Evolutionary conservation across 192 early-diverging fungal genomes (phyloP).

Genomic region (Coemansia erecta): DNA sequence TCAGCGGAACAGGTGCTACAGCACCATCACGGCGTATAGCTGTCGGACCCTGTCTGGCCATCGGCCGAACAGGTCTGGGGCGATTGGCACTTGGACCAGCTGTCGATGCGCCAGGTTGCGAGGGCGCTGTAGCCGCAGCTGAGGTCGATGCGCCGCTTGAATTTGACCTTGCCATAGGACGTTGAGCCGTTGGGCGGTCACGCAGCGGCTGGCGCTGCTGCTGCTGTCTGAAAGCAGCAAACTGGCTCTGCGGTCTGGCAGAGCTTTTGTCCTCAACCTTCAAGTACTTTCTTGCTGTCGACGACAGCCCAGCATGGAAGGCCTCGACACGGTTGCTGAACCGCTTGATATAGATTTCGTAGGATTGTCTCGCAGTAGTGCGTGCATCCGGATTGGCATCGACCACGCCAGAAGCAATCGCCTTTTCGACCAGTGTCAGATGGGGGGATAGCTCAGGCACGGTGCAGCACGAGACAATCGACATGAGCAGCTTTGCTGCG

Average conservation of each 20-base stretch:
- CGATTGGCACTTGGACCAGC: conserved; percentile 5
- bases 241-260: conserved; percentile 14
- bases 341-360: conserved; percentile 47
- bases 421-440: conserved; percentile 33
- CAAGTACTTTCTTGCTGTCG: conserved; percentile 47
- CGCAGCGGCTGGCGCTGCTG: conserved; percentile 31
- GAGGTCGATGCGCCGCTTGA: neutral
- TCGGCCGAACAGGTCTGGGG: conserved; percentile 38
- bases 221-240: conserved; percentile 24
- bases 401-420: conserved; percentile 38
- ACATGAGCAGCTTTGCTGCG: conserved; percentile 60
- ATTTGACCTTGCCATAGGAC: conserved; percentile 10
- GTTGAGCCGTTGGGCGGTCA: conserved; percentile 28
- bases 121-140: neutral
- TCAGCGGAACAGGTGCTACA: conserved; percentile 12
- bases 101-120: conserved; percentile 2
- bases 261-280: conserved; percentile 24
- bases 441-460: conserved; percentile 46
- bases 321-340: conserved; percentile 35
- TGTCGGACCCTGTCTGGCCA: conserved; percentile 19
- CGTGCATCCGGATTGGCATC: conserved; percentile 52
- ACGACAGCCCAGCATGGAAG: conserved; percentile 36
- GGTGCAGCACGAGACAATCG: conserved; percentile 54
- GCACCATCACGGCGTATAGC: conserved; percentile 20
- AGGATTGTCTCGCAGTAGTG: conserved; percentile 37